Conservation (phyloP, 495 filamentous ascomycete species). For the Penicillium subrubescens region DNA sequence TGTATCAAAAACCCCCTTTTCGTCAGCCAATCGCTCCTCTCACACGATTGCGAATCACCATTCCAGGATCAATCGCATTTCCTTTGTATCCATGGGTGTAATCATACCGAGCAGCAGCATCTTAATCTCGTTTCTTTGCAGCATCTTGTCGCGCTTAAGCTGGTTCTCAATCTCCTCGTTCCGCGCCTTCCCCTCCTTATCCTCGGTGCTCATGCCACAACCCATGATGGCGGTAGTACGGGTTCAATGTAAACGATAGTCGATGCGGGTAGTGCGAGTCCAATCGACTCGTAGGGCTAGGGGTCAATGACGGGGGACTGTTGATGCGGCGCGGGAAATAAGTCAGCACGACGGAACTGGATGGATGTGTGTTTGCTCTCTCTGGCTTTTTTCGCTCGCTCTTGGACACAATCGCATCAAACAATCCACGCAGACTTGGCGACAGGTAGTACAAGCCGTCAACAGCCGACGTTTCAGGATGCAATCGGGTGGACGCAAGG, state of each 20-base stretch:
- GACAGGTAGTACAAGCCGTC: slow-evolving; percentile 27
- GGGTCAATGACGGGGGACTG: slow-evolving; percentile 20
- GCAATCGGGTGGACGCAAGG: slow-evolving; percentile 29
- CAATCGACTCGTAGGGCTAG: slow-evolving; percentile 22
- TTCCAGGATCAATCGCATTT: not conserved
- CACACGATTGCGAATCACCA: not conserved
- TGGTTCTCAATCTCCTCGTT: slow-evolving; percentile 99
- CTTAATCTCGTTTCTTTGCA: slow-evolving; percentile 98
- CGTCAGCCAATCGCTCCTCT: slow-evolving; percentile 6
- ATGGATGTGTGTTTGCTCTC: slow-evolving; percentile 12
- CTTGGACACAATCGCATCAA: slow-evolving; percentile 8
- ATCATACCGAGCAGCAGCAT: slow-evolving; percentile 93
- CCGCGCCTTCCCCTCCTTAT: slow-evolving; percentile 99
- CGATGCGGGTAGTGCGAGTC: slow-evolving; percentile 17
- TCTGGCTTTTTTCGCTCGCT: not conserved
- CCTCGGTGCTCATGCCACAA: slow-evolving; percentile 99
- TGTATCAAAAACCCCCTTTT: slow-evolving; percentile 12
- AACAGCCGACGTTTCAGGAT: slow-evolving; percentile 31
- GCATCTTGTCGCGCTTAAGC: slow-evolving; percentile 92
- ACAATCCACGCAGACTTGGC: slow-evolving; percentile 16
- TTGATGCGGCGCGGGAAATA: slow-evolving; percentile 3
- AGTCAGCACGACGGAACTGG: slow-evolving; percentile 1
- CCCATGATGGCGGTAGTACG: slow-evolving; percentile 75
- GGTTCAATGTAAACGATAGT: slow-evolving; percentile 26
- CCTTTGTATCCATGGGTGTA: not conserved